Base-by-base conservation (phyloP, 768 basidiomycete species). In the Tylopilus felleus region DNA sequence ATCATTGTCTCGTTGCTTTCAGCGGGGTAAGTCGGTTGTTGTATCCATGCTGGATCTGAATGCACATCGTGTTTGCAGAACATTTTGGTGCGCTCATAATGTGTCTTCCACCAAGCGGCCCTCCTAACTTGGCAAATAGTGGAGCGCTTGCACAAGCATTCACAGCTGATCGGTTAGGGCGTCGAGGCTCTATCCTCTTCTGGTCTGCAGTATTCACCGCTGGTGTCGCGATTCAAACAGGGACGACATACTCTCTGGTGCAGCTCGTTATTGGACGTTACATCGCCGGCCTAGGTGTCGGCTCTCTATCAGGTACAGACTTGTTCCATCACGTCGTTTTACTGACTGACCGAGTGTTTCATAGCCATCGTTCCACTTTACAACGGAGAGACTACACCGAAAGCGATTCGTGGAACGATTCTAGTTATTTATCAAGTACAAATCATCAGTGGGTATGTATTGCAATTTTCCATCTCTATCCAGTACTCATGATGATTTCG, bases 1-100 rank as follows among this genome's bases (percentile, higher is more conserved):
- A 85, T 90, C 47, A 90, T 90, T 50, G 88, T 88, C 0, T 90
- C 88, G 8, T 75, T 90, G 4, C 74, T 90, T 7, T 89, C 86
- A 19, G 88, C 86, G 25, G 88, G 87, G 84, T 83, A 64, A 29
- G 48, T 35, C 41, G 2, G 14, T 27, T 44, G 8, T 7, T 31
- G 8, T 48, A 39, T 21, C 13, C 25, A 1, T 8, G n/a, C 1
- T 23, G 8, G 3, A 21, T 16, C 13, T 36, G 33, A 36, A 40
- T 14, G 17, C 17, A 9, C 7, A 4, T 31, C 9, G 8, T 31
- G 17, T 17, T 16, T 23, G 27, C 40, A 80, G 82, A 46, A 82
- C 78, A 1, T 80, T 83, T 58, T 76, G 79, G 81, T 81, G 62
- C 62, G 78, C 56, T 14, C 28, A 23, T 17, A 21, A 2, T 1